These are phyloP conservation scores for Circinella minor DNA, from an alignment of 371 early-diverging fungal genomes.

Conservation along the genomic window DNA sequence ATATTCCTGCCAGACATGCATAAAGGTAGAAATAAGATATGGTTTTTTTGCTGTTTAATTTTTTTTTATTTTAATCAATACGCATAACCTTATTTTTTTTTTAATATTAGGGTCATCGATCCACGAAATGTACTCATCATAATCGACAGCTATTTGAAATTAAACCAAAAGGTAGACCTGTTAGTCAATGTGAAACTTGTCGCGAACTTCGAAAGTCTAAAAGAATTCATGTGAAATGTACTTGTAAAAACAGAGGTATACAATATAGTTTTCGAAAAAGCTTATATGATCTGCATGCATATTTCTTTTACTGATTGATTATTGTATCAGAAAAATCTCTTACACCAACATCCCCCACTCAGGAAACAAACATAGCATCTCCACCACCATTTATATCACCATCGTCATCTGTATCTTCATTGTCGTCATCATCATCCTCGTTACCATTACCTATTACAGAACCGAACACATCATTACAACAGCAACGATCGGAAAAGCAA, in stretches of 20 bases:
- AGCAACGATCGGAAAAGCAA: too few relatives aligned
- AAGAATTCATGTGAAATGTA: conserved; percentile 76
- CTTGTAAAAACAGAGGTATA: conserved; percentile 42
- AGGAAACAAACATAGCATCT: neutral
- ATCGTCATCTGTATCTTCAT: neutral
- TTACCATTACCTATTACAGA: neutral
- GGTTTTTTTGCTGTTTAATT: neutral
- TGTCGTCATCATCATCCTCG: neutral
- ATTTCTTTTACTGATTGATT: too few relatives aligned
- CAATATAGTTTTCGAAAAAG: too few relatives aligned
- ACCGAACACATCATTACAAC: neutral
- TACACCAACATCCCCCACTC: too few relatives aligned
- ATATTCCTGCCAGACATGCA: conserved; percentile 50
- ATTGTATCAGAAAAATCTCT: too few relatives aligned
- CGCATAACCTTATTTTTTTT: too few relatives aligned
- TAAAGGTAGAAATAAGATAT: conserved; percentile 31
- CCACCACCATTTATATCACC: neutral
- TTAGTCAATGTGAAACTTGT: conserved; percentile 77
- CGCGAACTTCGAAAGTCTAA: conserved; percentile 72
- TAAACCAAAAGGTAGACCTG: conserved; percentile 78
- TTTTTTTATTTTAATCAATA: neutral
- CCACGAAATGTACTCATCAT: conserved; percentile 60
- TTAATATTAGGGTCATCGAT: conserved; percentile 59
- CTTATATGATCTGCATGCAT: too few relatives aligned
- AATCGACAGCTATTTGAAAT: conserved; percentile 72